Evolutionary conservation across 306 rosid genomes (phyloP).

Genomic region (Cicer arietinum): DNA sequence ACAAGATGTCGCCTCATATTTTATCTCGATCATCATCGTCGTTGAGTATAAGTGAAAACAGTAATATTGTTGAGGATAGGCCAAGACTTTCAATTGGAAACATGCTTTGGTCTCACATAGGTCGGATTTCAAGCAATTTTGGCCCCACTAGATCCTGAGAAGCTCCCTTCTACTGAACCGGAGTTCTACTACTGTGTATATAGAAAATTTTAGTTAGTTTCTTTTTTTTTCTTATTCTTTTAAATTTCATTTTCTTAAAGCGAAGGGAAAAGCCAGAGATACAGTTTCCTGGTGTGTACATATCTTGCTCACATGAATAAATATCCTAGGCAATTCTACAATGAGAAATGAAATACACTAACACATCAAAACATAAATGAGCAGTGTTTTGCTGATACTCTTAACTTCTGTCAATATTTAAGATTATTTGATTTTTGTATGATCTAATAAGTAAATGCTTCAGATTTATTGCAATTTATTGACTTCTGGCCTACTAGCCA

Average conservation of each 20-base stretch:
- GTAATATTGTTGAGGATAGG: slow-evolving; percentile 32
- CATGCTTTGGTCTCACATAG: slow-evolving; percentile 80
- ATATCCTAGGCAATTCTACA: neutral
- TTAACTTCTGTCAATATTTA: no score
- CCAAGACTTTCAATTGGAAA: slow-evolving; percentile 66
- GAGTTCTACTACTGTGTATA: slow-evolving; percentile 10
- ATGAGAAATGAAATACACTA: slow-evolving; percentile 6
- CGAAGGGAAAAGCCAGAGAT: neutral
- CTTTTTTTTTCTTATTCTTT: neutral
- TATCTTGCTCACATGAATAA: slow-evolving; percentile 11
- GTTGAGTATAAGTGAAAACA: neutral
- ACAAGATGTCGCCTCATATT: slow-evolving; percentile 53
- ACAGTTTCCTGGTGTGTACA: slow-evolving; percentile 14
- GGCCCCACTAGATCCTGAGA: slow-evolving; percentile 54
- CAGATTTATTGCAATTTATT: no score
- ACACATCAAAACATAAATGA: neutral
- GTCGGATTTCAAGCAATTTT: slow-evolving; percentile 65
- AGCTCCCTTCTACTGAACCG: neutral
- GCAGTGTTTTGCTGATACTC: neutral
- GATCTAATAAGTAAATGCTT: no score
- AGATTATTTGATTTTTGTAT: no score
- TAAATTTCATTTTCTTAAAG: neutral
- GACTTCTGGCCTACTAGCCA: no score
- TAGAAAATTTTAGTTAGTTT: slow-evolving; percentile 3
- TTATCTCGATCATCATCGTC: slow-evolving; percentile 42